A percentile compares a stretch with the other conserved stretches of the same genome.
Evolutionary conservation across 306 rosid genomes (phyloP).

Genomic region (Oemleria cerasiformis): DNA sequence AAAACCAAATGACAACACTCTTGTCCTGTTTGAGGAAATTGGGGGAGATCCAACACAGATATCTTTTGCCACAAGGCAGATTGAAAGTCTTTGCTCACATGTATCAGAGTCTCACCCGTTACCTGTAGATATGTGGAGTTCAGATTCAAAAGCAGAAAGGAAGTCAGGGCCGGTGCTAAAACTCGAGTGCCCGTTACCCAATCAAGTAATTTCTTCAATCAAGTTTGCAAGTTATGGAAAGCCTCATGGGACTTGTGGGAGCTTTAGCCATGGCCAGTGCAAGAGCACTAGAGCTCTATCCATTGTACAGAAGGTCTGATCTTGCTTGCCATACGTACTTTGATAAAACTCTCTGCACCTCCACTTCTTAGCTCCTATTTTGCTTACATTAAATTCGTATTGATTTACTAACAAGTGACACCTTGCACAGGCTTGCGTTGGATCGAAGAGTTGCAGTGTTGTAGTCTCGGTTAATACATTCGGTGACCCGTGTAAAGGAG

Average conservation of each 20-base stretch:
- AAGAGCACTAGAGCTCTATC: constrained; percentile 57
- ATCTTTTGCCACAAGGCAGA: constrained; percentile 55
- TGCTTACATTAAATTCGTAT: background rate
- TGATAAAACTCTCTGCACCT: background rate
- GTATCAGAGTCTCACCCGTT: constrained; percentile 80
- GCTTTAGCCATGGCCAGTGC: constrained; percentile 67
- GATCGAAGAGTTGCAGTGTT: constrained; percentile 68
- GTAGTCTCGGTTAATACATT: constrained; percentile 51
- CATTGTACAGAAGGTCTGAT: constrained; percentile 61
- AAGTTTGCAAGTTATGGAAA: constrained; percentile 86
- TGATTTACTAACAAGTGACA: constrained; percentile 22
- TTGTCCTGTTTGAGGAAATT: constrained; percentile 77
- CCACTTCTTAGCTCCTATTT: constrained; percentile 1
- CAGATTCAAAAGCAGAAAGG: constrained; percentile 38
- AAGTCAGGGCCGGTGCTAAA: constrained; percentile 49
- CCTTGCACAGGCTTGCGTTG: constrained; percentile 71
- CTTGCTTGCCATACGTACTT: background rate
- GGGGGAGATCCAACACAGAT: constrained; percentile 80
- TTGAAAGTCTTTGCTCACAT: constrained; percentile 68
- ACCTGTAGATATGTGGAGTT: constrained; percentile 67
- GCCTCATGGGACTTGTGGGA: constrained; percentile 78
- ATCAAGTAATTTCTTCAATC: constrained; percentile 73
- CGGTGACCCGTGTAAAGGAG: constrained; percentile 75
- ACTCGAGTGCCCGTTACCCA: constrained; percentile 69
- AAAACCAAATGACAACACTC: constrained; percentile 50